Evolutionary conservation across 495 filamentous ascomycete genomes (phyloP).

Genomic region (Penicillium mononematosum): DNA sequence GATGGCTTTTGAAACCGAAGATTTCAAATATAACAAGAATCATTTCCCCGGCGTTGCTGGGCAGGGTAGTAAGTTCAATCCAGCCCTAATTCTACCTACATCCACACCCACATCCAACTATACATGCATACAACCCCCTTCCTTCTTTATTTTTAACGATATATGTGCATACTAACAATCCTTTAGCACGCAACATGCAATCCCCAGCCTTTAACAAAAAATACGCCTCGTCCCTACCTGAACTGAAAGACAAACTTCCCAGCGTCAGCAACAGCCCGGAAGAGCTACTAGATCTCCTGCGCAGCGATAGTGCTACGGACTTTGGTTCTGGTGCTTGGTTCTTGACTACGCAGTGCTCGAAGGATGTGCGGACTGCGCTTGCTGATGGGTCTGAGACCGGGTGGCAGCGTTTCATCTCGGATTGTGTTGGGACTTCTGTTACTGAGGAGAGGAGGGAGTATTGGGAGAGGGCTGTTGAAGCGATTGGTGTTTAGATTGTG

Average conservation of each 20-base stretch:
- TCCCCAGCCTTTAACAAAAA: slow-evolving; percentile 54
- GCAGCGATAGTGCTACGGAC: slow-evolving; percentile 56
- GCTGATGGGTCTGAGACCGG: slow-evolving; percentile 52
- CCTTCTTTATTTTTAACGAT: no score
- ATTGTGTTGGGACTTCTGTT: slow-evolving; percentile 59
- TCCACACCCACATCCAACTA: not conserved
- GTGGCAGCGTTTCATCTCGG: slow-evolving; percentile 59
- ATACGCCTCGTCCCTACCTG: slow-evolving; percentile 61
- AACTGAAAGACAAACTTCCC: slow-evolving; percentile 38
- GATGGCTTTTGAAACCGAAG: slow-evolving; percentile 66
- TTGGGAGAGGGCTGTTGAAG: slow-evolving; percentile 51
- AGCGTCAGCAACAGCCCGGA: slow-evolving; percentile 39
- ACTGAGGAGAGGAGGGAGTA: slow-evolving; percentile 51
- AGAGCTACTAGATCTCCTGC: slow-evolving; percentile 58
- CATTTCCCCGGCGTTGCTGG: slow-evolving; percentile 59
- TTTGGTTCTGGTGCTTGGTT: slow-evolving; percentile 80
- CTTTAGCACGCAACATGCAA: slow-evolving; percentile 70
- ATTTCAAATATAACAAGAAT: slow-evolving; percentile 69
- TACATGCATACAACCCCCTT: no score
- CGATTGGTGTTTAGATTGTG: slow-evolving; percentile 28
- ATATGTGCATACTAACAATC: not conserved
- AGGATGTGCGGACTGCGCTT: slow-evolving; percentile 46
- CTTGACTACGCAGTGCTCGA: slow-evolving; percentile 60
- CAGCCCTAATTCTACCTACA: not conserved
- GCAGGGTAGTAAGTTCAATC: slow-evolving; percentile 60